These are phyloP conservation scores for Pichia sp. DNA, from an alignment of 1,139 yeast species.

Conservation along the genomic window DNA sequence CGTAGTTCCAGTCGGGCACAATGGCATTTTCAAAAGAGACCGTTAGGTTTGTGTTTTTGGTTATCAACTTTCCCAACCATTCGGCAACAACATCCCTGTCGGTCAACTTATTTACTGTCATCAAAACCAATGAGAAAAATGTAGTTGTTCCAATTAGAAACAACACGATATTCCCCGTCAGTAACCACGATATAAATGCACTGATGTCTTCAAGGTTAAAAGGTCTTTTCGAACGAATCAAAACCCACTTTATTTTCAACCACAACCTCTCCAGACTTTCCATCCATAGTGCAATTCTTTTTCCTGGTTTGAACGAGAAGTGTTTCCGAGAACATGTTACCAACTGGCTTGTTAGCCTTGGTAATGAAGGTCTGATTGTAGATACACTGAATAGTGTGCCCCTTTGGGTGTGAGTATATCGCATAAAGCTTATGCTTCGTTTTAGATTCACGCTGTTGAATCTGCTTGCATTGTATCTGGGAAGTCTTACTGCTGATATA, in stretches of 20 bases:
- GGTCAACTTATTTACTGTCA: conserved; percentile 76
- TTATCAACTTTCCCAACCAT: conserved; percentile 73
- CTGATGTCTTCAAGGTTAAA: conserved; percentile 84
- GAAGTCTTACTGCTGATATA: background rate
- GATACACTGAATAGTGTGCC: background rate
- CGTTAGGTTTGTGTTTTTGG: conserved; percentile 78
- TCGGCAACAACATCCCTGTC: conserved; percentile 89
- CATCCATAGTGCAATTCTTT: conserved; percentile 4
- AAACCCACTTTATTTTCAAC: conserved; percentile 65
- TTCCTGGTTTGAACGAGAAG: conserved; percentile 2
- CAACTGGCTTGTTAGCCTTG: background rate
- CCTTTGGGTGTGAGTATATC: background rate
- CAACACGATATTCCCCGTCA: conserved; percentile 78
- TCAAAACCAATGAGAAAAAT: conserved; percentile 72
- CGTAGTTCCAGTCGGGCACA: conserved; percentile 92
- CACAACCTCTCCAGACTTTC: conserved; percentile 41
- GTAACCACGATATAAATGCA: conserved; percentile 86
- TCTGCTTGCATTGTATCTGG: background rate
- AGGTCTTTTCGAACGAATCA: conserved; percentile 58
- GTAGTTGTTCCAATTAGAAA: conserved; percentile 86
- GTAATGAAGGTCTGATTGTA: background rate
- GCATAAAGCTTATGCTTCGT: background rate
- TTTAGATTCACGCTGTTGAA: background rate
- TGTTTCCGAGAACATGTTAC: background rate
- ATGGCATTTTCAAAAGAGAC: conserved; percentile 92